Conservation (phyloP, 2,329 filamentous ascomycete genomes). For the Cytospora leucostoma region DNA sequence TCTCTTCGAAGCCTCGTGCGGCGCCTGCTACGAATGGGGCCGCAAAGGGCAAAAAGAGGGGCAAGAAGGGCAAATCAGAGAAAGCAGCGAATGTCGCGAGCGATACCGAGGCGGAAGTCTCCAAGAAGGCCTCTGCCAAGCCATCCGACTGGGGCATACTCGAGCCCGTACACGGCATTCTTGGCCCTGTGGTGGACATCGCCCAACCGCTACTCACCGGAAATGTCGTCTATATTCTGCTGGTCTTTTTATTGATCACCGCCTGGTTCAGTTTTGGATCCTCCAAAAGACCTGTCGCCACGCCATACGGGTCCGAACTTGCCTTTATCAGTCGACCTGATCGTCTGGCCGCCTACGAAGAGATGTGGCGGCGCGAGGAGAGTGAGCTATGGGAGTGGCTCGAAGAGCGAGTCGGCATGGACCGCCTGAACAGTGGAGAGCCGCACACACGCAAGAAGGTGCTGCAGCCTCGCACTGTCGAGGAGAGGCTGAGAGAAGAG, state of each 20-base stretch:
- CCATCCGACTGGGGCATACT: conserved; percentile 70
- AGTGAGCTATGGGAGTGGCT: conserved; percentile 92
- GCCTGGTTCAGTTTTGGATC: conserved; percentile 70
- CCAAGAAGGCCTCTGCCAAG: conserved; percentile 49
- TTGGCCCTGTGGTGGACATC: conserved; percentile 71
- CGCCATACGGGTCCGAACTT: conserved; percentile 42
- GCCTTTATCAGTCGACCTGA: conserved; percentile 56
- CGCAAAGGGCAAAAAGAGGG: conserved; percentile 64
- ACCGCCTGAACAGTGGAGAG: conserved; percentile 50
- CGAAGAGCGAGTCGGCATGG: conserved; percentile 79
- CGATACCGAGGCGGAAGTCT: conserved; percentile 39
- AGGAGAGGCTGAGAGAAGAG: conserved; percentile 60
- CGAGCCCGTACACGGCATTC: conserved; percentile 71
- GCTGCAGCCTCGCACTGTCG: conserved; percentile 56
- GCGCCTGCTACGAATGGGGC: conserved; percentile 48
- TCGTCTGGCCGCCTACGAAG: conserved; percentile 81
- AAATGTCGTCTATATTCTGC: conserved; percentile 74
- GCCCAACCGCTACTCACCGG: conserved; percentile 71
- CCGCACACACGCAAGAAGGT: conserved; percentile 48
- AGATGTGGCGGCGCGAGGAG: conserved; percentile 88
- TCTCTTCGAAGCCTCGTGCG: conserved; percentile 64
- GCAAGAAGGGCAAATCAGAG: conserved; percentile 52
- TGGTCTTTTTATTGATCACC: conserved; percentile 72
- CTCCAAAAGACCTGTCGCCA: conserved; percentile 41
- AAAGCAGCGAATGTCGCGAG: conserved; percentile 47